Evolutionary conservation across 768 basidiomycete genomes (phyloP).

Genomic region (Tricholoma sp.): DNA sequence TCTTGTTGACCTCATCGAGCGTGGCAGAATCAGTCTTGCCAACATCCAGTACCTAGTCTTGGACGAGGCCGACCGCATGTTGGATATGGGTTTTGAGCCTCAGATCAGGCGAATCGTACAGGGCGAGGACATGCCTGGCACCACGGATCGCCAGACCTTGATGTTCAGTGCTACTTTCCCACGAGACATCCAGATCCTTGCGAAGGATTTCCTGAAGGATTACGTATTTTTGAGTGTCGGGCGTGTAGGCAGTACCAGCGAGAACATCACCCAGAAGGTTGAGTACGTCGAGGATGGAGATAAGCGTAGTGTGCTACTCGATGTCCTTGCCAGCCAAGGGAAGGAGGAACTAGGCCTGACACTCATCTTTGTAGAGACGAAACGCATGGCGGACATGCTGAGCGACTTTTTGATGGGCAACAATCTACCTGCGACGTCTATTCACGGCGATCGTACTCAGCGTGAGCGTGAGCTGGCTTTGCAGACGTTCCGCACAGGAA

Average conservation of each 20-base stretch:
- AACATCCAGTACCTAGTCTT: slow-evolving; percentile 98
- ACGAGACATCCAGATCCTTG: slow-evolving; percentile 95
- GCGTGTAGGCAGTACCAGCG: slow-evolving; percentile 96
- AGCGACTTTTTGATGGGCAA: slow-evolving; percentile 91
- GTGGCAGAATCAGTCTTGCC: slow-evolving; percentile 91
- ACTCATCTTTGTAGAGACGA: slow-evolving; percentile 98
- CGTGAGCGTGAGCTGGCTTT: slow-evolving; percentile 96
- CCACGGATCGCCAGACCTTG: slow-evolving; percentile 88
- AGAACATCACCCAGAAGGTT: slow-evolving; percentile 99
- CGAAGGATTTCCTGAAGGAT: slow-evolving; percentile 94
- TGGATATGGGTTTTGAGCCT: slow-evolving; percentile 99
- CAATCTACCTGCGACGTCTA: slow-evolving; percentile 87
- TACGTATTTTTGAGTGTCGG: slow-evolving; percentile 99
- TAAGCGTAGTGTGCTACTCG: slow-evolving; percentile 94
- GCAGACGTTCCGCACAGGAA: slow-evolving; percentile 91
- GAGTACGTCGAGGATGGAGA: slow-evolving; percentile 97
- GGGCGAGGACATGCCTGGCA: slow-evolving; percentile 97
- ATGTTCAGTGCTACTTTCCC: slow-evolving; percentile 99
- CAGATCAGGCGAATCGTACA: slow-evolving; percentile 98
- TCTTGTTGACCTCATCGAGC: slow-evolving; percentile 97
- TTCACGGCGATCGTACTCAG: slow-evolving; percentile 97
- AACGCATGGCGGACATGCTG: slow-evolving; percentile 98
- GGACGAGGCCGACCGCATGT: slow-evolving; percentile 99
- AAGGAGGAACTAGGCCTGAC: slow-evolving; percentile 68
- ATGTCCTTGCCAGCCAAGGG: slow-evolving; percentile 80